Base-by-base conservation (phyloP, 768 basidiomycete genomes). In the Pisolithus marmoratus region DNA sequence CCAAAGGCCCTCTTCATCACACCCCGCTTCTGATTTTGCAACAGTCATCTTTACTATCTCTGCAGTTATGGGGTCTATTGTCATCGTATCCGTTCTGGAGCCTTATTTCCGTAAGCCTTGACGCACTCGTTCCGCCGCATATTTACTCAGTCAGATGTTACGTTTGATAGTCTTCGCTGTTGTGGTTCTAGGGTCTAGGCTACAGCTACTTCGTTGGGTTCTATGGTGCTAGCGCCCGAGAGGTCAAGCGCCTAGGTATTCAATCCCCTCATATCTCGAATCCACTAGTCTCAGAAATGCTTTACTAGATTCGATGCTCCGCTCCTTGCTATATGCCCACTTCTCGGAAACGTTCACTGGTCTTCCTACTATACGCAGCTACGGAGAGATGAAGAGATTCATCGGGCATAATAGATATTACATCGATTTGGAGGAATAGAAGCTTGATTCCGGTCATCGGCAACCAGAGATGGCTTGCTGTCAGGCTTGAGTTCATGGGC, bases 281-380 rank as follows among this genome's bases (percentile, higher is more conserved):
- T 0, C 7, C 37, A 22, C 43, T 42, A 22, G 26, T 48, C 1
- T 58, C 12, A 41, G 17, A 9, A 23, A 9, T 14, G 11, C 12
- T 8, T 38, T 29, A 15, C 38, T 48, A 81, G 87, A 89, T 63
- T 75, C 84, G 8, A 80, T 86, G 70, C 73, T 90, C 5, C 84
- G 88, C 36, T 87, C 85, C 2, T 69, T 84, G 9, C 74, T 91
- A 8, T 90, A 90, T 63, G 78, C 86, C 0, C 86, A 88, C 60
- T 86, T 90, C 61, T 80, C 85, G 0, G 89, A 90, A 65, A 86
- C 83, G 1, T 70, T 91, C 4, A 82, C 82, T 60, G 87, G 87
- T 15, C 70, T 84, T 26, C 74, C 81, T 0, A 88, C 85, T 5
- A 81, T 90, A 44, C 78, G 89, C 31, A 85, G 85, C 34, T 93